Conservation (phyloP, 495 filamentous ascomycete genomes). For the Penicillium daleae region DNA sequence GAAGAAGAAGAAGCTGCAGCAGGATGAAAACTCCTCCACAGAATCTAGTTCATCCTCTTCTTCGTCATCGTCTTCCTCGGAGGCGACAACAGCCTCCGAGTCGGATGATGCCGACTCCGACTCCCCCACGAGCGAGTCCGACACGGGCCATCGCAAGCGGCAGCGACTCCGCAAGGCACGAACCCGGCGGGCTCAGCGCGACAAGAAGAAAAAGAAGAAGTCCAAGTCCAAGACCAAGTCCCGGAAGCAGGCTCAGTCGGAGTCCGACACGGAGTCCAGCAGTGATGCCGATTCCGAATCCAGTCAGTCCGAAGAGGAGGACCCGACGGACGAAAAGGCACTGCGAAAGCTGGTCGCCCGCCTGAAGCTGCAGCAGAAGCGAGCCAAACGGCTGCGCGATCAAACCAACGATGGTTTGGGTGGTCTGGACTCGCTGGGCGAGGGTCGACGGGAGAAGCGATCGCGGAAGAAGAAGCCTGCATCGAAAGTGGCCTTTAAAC, state of each 20-base stretch:
- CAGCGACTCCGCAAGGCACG: constrained; percentile 50
- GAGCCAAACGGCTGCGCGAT: constrained; percentile 37
- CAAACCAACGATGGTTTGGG: constrained; percentile 30
- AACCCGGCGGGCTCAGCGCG: constrained; percentile 46
- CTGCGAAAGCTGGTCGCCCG: constrained; percentile 53
- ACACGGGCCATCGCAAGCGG: constrained; percentile 34
- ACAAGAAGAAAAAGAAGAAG: constrained; percentile 33
- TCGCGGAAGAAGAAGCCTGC: constrained; percentile 54
- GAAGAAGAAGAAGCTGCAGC: constrained; percentile 32
- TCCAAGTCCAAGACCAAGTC: constrained; percentile 44
- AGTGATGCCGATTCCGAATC: constrained; percentile 36
- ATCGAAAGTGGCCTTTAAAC: constrained; percentile 77
- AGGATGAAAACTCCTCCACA: constrained; percentile 4
- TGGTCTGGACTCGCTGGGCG: constrained; percentile 14
- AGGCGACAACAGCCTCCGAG: constrained; percentile 30
- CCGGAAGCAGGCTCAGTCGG: constrained; percentile 36
- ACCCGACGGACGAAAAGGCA: constrained; percentile 46
- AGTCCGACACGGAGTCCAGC: constrained; percentile 37
- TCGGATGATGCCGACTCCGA: constrained; percentile 34
- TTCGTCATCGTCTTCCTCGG: constrained; percentile 23
- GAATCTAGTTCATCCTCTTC: constrained; percentile 7
- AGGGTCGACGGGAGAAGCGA: constrained; percentile 24
- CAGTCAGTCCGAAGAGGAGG: constrained; percentile 36
- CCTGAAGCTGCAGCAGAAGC: constrained; percentile 49
- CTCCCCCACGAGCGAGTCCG: constrained; percentile 39